These are phyloP conservation scores for Calycina marina DNA, from an alignment of 2,329 filamentous ascomycete genomes.

Conservation along the genomic window DNA sequence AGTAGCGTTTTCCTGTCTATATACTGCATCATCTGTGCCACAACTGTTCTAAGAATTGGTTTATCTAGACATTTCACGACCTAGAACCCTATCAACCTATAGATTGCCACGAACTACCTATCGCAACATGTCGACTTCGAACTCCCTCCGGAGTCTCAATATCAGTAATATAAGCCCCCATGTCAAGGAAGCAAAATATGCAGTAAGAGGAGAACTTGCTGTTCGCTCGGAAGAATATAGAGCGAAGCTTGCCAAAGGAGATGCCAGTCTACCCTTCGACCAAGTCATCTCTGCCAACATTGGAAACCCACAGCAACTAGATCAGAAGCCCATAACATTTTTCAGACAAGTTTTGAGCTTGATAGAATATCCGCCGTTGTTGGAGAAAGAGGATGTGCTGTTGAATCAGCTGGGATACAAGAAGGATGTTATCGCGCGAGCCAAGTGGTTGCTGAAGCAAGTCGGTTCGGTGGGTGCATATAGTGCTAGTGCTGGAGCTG, in stretches of 20 bases:
- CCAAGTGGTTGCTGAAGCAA: slow-evolving; percentile 63
- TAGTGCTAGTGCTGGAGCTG: slow-evolving; percentile 82
- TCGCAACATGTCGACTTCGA: slow-evolving; percentile 23
- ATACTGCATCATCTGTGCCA: slow-evolving; percentile 8
- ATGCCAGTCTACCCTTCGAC: slow-evolving; percentile 57
- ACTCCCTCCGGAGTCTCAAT: slow-evolving; percentile 40
- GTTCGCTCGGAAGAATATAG: slow-evolving; percentile 88
- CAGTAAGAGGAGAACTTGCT: slow-evolving; percentile 89
- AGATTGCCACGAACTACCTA: slow-evolving; percentile 1
- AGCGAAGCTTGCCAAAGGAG: slow-evolving; percentile 48
- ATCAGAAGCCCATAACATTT: slow-evolving; percentile 98
- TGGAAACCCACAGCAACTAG: slow-evolving; percentile 95
- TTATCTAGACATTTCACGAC: slow-evolving; percentile 6
- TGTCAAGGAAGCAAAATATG: slow-evolving; percentile 80
- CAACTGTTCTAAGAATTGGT: slow-evolving; percentile 1
- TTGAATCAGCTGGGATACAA: slow-evolving; percentile 69
- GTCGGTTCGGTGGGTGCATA: slow-evolving; percentile 92
- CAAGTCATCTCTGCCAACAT: slow-evolving; percentile 96
- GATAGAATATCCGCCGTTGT: slow-evolving; percentile 73
- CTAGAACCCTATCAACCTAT: background rate
- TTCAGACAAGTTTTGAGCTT: slow-evolving; percentile 93
- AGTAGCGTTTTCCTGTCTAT: background rate
- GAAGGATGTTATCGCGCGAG: slow-evolving; percentile 73
- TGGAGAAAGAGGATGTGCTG: slow-evolving; percentile 73
- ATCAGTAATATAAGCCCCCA: slow-evolving; percentile 86